Evolutionary conservation across 148 eudicot genomes (phyloP).

Genomic region (Cornus controversa): DNA sequence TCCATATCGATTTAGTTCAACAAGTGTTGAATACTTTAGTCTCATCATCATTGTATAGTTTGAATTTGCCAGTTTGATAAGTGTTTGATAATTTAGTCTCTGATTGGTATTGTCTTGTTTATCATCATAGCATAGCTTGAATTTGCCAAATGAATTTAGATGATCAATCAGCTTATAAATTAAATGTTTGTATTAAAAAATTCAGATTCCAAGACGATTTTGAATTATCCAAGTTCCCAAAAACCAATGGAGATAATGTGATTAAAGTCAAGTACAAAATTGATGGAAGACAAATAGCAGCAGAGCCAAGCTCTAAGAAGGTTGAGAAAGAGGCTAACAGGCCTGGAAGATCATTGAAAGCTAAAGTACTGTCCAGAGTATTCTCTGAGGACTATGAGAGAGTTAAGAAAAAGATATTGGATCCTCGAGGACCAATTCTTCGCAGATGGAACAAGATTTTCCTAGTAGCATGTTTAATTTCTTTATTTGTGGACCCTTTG

Average conservation of each 20-base stretch:
- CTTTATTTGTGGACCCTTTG: conserved; percentile 70
- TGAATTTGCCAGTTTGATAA: no score
- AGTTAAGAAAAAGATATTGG: conserved; percentile 45
- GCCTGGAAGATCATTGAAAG: conserved; percentile 32
- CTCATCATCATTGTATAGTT: no score
- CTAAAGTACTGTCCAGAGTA: conserved; percentile 57
- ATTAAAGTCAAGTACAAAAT: conserved; percentile 30
- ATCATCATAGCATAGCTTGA: background rate
- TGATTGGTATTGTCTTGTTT: background rate
- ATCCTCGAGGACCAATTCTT: conserved; percentile 52
- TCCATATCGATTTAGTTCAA: no score
- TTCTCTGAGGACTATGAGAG: conserved; percentile 70
- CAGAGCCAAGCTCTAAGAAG: conserved; percentile 12
- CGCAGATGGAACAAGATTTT: conserved; percentile 60
- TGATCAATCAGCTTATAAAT: background rate
- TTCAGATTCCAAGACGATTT: conserved; percentile 49
- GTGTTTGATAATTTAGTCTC: background rate
- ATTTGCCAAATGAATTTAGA: background rate
- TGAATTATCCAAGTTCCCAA: conserved; percentile 21
- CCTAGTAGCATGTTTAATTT: conserved; percentile 49
- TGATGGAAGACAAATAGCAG: conserved; percentile 27
- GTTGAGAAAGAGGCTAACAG: background rate
- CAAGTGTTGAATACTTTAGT: no score
- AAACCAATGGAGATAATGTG: conserved; percentile 9
- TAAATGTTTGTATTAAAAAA: background rate